Base-by-base conservation (phyloP, 805 yeast genomes). In the Scheffersomyces amazonensis region DNA sequence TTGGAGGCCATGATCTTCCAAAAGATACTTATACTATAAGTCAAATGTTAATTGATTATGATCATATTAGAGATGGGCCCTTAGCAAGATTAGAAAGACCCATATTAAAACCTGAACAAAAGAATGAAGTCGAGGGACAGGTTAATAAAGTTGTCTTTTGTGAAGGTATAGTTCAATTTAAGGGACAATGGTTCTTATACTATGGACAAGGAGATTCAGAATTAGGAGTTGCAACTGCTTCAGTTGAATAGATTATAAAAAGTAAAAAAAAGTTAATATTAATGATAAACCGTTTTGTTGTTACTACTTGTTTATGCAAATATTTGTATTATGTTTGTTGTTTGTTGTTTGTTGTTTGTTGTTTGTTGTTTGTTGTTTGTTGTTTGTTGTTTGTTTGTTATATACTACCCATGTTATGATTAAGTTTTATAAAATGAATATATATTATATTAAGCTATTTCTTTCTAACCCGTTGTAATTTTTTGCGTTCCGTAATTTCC, bases 181-280 rank as follows among this genome's bases (percentile, higher is more conserved):
- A 60, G 25, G 69, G 68, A 10, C 48, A 62, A 36, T 68, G 73
- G 73, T 54, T 66, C 22, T 48, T 68, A 16, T 68, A 68, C 46
- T 67, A 42, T 40, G 73, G 73, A n/a, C 70, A 67, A 44, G 71
- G 70, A 9, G 73, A 68, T 43, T 53, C 64, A 3, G 66, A 63
- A 38, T 49, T 68, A 35, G 71, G 73, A 1, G 73, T 68, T 13
- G 73, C 73, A 19, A 58, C 58, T n/a, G 55, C 63, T 20, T 43
- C 46, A 11, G 41, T 34, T 13, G 34, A 15, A 19, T 33, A 33
- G 23, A n/a, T 4, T n/a, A n/a, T n/a, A n/a, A n/a, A n/a, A n/a
- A n/a, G n/a, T n/a, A n/a, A 9, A 29, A 29, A 12, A 29, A 23
- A n/a, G n/a, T n/a, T n/a, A n/a, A n/a, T n/a, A n/a, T n/a, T n/a